These are phyloP conservation scores for Ophiorrhiza pumila DNA, from an alignment of 257 asterid species.

Conservation along the genomic window DNA sequence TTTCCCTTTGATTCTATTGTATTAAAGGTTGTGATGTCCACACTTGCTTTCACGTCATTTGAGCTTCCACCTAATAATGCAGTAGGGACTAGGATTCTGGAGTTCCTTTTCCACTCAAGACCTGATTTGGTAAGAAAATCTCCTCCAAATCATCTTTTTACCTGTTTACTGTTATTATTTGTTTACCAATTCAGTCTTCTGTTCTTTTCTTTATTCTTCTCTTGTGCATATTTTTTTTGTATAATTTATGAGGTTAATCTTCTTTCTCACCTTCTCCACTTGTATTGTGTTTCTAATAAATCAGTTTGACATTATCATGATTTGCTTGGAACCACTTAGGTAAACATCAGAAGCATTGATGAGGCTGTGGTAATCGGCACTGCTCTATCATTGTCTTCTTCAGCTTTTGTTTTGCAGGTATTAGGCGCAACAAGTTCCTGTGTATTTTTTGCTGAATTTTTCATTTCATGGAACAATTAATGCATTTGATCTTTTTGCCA, in stretches of 20 bases:
- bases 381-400: conserved; percentile 94
- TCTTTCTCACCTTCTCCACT: not conserved
- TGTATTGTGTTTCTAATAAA: not conserved
- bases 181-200: not conserved
- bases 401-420: conserved; percentile 99
- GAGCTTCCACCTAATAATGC: conserved; percentile 98
- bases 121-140: conserved; percentile 77
- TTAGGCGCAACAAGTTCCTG: not conserved
- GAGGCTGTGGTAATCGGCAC: conserved; percentile 99
- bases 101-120: conserved; percentile 93
- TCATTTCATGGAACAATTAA: not conserved
- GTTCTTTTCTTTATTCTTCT: not conserved
- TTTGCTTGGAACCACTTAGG: conserved; percentile 40
- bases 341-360: conserved; percentile 94
- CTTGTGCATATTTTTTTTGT: not conserved
- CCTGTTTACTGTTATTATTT: not conserved
- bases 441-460: not conserved
- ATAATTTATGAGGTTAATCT: not conserved
- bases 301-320: not conserved
- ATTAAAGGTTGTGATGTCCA: conserved; percentile 78
- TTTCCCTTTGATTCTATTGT: conserved; percentile 21
- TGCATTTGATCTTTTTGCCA: not conserved
- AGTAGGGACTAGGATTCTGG: conserved; percentile 80
- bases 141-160: not conserved
- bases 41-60: conserved; percentile 95